These are phyloP conservation scores for Penicillium sp. DNA, from an alignment of 2,329 filamentous ascomycete genomes.

Conservation along the genomic window DNA sequence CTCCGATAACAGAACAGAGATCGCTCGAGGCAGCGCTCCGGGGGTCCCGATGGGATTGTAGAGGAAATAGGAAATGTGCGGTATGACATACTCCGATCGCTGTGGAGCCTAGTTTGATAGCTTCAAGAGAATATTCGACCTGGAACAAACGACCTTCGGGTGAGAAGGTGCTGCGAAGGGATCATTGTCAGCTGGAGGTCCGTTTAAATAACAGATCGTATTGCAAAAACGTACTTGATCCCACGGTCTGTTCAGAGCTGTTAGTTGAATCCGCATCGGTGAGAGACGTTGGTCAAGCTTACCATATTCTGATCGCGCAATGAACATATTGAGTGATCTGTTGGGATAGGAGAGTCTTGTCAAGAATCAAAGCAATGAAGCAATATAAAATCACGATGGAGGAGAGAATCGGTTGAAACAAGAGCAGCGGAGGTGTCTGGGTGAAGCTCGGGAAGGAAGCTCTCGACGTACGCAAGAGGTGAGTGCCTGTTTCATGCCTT, in stretches of 20 bases:
- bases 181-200: constrained; percentile 23
- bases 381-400: constrained; percentile 5
- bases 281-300: constrained; percentile 44
- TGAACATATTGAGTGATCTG: constrained; percentile 76
- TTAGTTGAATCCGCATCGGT: constrained; percentile 11
- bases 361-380: neutral
- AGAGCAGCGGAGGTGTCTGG: constrained; percentile 20
- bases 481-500: constrained; percentile 29
- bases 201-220: constrained; percentile 3
- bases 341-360: constrained; percentile 6
- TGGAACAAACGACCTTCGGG: constrained; percentile 99
- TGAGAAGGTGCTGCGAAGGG: constrained; percentile 79
- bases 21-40: neutral
- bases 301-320: constrained; percentile 99
- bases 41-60: neutral
- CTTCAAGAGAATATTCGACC: constrained; percentile 99
- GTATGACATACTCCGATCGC: constrained; percentile 73
- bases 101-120: constrained; percentile 98
- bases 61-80: neutral
- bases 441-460: constrained; percentile 31
- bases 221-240: constrained; percentile 71
- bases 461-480: constrained; percentile 37
- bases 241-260: constrained; percentile 68
- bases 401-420: constrained; percentile 6
- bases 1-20: neutral